Base-by-base conservation (phyloP, 176 grass and related monocot genomes). In the Bolboschoenus planiculmis region DNA sequence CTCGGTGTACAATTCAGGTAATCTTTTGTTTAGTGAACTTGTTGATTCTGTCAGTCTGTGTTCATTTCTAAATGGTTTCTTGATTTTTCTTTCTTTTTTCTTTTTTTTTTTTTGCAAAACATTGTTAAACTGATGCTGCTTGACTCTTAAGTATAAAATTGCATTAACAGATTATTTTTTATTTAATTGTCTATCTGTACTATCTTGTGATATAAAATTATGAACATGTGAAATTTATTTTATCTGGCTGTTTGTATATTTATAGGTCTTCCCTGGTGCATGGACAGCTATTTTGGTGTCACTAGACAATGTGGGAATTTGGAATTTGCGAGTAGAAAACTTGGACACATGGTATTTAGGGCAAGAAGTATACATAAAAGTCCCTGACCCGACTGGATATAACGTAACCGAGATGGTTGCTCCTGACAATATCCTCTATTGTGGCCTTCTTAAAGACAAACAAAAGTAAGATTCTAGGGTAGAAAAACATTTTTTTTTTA, bases 1-100 rank as follows among this genome's bases (percentile, higher is more conserved):
- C 90, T 84, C 96, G 96, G 61, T 90, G 85, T 34, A 95, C 96
- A 10, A 91, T 87, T 64, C 96, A 98, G 96, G 96, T 97, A 86
- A 85, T 56, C 80, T 54, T 48, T 10, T 64, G 44, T 43, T 24
- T 60, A 47, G 16, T 57, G 66, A 24, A 34, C 53, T 18, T 82
- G 20, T 47, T 78, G 55, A 24, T 60, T 42, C 14, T n/a, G 15
- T 42, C 65, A 70, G 18, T 46, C 35, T 82, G 13, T 18, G 21
- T 16, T n/a, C n/a, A 29, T 66, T 71, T 70, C 40, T 70, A 1
- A 42, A 70, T n/a, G n/a, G n/a, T 23, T 40, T 21, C 62, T 66
- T 66, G 31, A 37, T n/a, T n/a, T n/a, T n/a, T n/a, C n/a, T n/a
- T n/a, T n/a, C n/a, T n/a, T n/a, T n/a, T n/a, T n/a, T n/a, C n/a